Evolutionary conservation across 78 protist species (phyloP).

Genomic region (Dictyostelium purpureum): DNA sequence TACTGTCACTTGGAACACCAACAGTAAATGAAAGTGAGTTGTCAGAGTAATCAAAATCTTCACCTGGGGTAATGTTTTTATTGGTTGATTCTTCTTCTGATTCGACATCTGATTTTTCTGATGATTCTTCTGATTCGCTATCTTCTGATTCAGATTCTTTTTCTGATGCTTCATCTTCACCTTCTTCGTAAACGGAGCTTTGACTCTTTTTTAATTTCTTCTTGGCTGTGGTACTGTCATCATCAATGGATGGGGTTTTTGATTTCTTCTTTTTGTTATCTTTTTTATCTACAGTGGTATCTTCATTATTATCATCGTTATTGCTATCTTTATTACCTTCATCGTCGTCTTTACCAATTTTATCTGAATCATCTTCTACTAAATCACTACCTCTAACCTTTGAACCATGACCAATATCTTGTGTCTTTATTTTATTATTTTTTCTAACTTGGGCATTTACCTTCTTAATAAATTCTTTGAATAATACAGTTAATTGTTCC

Average conservation of each 20-base stretch:
- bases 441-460: slow-evolving; percentile 3
- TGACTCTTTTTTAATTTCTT: slow-evolving; percentile 51
- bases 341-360: background rate
- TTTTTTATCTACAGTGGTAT: background rate
- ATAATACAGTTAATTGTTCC: background rate
- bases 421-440: background rate
- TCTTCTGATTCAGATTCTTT: background rate
- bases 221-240: slow-evolving; percentile 45
- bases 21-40: background rate
- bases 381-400: background rate
- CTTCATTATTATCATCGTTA: background rate
- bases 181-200: slow-evolving; percentile 46
- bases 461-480: background rate
- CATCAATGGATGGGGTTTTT: slow-evolving; percentile 7
- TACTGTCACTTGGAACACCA: slow-evolving; percentile 38
- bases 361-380: slow-evolving; percentile 3
- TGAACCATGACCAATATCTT: slow-evolving; percentile 40
- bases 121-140: background rate
- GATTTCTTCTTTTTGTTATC: background rate
- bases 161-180: slow-evolving; percentile 17
- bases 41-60: background rate
- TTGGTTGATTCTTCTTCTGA: background rate
- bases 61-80: background rate
- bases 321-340: background rate
- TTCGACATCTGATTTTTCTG: background rate